These are phyloP conservation scores for Fistulinella cinereoalba DNA, from an alignment of 1,284 basidiomycete genomes.

Conservation along the genomic window DNA sequence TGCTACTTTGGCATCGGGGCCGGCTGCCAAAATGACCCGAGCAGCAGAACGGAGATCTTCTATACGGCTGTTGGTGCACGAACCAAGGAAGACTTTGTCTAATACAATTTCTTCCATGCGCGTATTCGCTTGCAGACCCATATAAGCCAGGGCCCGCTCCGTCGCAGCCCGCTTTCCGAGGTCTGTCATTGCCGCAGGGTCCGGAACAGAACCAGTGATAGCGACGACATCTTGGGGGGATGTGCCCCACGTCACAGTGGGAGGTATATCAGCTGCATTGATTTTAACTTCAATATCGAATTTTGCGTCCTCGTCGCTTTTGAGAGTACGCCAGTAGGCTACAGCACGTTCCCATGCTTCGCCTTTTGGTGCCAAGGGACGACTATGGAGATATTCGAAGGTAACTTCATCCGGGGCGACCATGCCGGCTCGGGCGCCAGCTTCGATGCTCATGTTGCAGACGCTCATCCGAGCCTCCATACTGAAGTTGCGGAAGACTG, in stretches of 20 bases:
- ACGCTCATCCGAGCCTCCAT: conserved; percentile 98
- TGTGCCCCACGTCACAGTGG: conserved; percentile 96
- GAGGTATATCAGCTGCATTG: conserved; percentile 85
- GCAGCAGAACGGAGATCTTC: conserved; percentile 86
- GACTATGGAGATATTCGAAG: conserved; percentile 83
- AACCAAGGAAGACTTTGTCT: conserved; percentile 96
- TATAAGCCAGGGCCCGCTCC: conserved; percentile 84
- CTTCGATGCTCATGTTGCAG: conserved; percentile 98
- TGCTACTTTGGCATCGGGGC: conserved; percentile 77
- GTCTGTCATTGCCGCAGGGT: conserved; percentile 70
- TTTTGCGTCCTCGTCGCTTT: conserved; percentile 83
- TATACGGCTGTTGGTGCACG: conserved; percentile 96
- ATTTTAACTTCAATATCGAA: conserved; percentile 90
- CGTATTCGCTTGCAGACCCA: conserved; percentile 85
- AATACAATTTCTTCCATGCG: conserved; percentile 83
- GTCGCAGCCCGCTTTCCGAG: conserved; percentile 69
- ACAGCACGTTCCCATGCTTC: conserved; percentile 89
- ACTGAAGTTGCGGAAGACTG: conserved; percentile 86
- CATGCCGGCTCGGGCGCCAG: conserved; percentile 93
- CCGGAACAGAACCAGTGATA: conserved; percentile 84
- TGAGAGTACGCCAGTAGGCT: conserved; percentile 86
- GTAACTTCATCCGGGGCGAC: conserved; percentile 92
- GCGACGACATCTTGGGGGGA: conserved; percentile 91
- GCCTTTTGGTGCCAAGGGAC: conserved; percentile 85
- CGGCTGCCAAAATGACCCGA: conserved; percentile 74